These are phyloP conservation scores for Boletales sp. DNA, from an alignment of 768 basidiomycete genomes.

Conservation along the genomic window DNA sequence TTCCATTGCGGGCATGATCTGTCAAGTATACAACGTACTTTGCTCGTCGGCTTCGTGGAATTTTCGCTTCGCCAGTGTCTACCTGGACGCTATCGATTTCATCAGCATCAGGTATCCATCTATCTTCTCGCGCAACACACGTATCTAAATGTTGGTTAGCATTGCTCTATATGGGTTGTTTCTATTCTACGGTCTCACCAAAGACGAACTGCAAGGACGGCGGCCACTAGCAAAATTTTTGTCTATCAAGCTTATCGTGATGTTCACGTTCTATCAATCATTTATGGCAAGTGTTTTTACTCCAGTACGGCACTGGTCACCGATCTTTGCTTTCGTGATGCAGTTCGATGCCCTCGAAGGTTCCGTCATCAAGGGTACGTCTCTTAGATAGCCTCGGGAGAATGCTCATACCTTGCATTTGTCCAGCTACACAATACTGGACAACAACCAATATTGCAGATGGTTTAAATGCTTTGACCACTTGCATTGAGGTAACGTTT, in stretches of 20 bases:
- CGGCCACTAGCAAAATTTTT: slow-evolving; percentile 84
- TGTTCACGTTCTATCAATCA: slow-evolving; percentile 86
- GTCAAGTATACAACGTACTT: slow-evolving; percentile 62
- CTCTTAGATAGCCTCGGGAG: not conserved
- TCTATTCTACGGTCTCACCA: slow-evolving; percentile 77
- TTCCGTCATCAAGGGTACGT: slow-evolving; percentile 60
- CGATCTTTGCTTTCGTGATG: slow-evolving; percentile 2
- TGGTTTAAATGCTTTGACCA: slow-evolving; percentile 77
- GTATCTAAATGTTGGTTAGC: slow-evolving; percentile 33
- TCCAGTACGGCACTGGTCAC: not conserved
- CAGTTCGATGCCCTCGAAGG: slow-evolving; percentile 68
- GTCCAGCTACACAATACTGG: slow-evolving; percentile 72
- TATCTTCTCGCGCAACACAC: not conserved
- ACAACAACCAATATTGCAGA: slow-evolving; percentile 80
- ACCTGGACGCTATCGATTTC: slow-evolving; percentile 71
- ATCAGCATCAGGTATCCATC: slow-evolving; percentile 68
- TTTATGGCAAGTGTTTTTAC: slow-evolving; percentile 53
- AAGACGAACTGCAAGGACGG: slow-evolving; percentile 72
- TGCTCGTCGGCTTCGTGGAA: slow-evolving; percentile 63
- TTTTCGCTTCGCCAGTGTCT: slow-evolving; percentile 60
- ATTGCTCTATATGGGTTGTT: slow-evolving; percentile 84
- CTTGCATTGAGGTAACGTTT: slow-evolving; percentile 70
- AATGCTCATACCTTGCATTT: not conserved
- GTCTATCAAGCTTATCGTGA: slow-evolving; percentile 80
- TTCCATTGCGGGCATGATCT: slow-evolving; percentile 77